Evolutionary conservation across 805 yeast genomes (phyloP).

Genomic region (Jamesozyma hellenica): DNA sequence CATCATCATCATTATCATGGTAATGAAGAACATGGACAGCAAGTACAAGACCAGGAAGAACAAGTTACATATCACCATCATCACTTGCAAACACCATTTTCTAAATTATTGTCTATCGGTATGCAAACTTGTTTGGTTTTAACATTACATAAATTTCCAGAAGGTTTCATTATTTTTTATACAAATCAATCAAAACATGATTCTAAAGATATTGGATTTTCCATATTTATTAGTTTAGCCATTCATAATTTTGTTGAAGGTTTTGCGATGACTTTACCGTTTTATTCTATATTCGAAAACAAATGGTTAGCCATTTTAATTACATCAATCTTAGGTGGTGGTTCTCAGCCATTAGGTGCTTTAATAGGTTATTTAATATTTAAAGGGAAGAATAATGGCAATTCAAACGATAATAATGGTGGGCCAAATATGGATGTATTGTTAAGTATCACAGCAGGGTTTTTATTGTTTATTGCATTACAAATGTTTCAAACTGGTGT

Average conservation of each 20-base stretch:
- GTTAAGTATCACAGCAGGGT: constrained; percentile 73
- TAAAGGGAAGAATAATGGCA: constrained; percentile 29
- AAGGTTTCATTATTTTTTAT: constrained; percentile 76
- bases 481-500: constrained; percentile 83
- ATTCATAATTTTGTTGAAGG: constrained; percentile 93
- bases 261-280: constrained; percentile 83
- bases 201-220: constrained; percentile 48
- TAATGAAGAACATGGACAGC: background rate
- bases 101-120: constrained; percentile 76
- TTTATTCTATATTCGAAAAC: constrained; percentile 64
- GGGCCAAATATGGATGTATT: constrained; percentile 34
- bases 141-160: constrained; percentile 85
- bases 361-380: constrained; percentile 50
- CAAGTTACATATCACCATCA: constrained; percentile 50
- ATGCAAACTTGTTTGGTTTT: constrained; percentile 83
- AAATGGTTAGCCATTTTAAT: constrained; percentile 53
- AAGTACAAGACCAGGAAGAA: background rate
- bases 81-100: constrained; percentile 64
- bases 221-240: constrained; percentile 74
- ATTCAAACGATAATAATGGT: constrained; percentile 24
- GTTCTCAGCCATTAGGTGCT: constrained; percentile 88
- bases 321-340: constrained; percentile 65
- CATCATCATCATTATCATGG: background rate
- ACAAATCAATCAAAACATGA: constrained; percentile 39
- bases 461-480: constrained; percentile 66